Evolutionary conservation across 106 monocot genomes (phyloP).

Genomic region (Xerophyta viscosa): DNA sequence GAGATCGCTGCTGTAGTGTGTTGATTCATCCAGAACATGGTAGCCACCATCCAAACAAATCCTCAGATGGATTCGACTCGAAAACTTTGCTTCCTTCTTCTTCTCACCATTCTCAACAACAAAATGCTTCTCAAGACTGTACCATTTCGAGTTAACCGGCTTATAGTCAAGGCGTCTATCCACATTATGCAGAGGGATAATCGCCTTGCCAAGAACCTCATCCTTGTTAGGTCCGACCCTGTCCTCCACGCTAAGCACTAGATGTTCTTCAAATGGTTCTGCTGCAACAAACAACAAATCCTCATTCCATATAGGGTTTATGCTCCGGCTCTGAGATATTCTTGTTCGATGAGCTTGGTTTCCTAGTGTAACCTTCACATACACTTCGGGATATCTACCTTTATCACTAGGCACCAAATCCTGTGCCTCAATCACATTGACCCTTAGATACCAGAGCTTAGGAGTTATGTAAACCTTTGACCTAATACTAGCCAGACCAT

Average conservation of each 20-base stretch:
- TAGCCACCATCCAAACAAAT: constrained; percentile 12
- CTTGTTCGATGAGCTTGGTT: constrained; percentile 17
- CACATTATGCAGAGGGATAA: constrained; percentile 8
- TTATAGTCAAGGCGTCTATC: constrained; percentile 24
- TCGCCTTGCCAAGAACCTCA: constrained; percentile 19
- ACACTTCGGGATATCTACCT: constrained; percentile 11
- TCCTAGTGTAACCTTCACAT: constrained; percentile 12
- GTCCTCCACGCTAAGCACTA: constrained; percentile 28
- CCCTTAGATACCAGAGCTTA: constrained; percentile 28
- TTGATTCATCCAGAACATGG: constrained; percentile 19
- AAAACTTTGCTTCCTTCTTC: constrained; percentile 9
- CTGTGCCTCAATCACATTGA: constrained; percentile 27
- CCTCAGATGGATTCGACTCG: constrained; percentile 11
- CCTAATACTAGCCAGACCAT: constrained; percentile 30
- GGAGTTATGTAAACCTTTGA: constrained; percentile 25
- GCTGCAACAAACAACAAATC: constrained; percentile 21
- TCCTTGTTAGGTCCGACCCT: constrained; percentile 12
- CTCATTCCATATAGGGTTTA: constrained; percentile 22
- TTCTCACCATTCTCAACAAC: constrained; percentile 1
- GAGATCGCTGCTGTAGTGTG: constrained; percentile 16
- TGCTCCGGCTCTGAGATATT: background rate
- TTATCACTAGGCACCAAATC: constrained; percentile 10
- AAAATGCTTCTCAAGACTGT: constrained; percentile 11
- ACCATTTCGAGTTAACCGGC: constrained; percentile 15
- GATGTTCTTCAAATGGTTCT: constrained; percentile 25